These are phyloP conservation scores for Rhizopus delemar DNA, from an alignment of 371 early-diverging fungal species.

Conservation along the genomic window DNA sequence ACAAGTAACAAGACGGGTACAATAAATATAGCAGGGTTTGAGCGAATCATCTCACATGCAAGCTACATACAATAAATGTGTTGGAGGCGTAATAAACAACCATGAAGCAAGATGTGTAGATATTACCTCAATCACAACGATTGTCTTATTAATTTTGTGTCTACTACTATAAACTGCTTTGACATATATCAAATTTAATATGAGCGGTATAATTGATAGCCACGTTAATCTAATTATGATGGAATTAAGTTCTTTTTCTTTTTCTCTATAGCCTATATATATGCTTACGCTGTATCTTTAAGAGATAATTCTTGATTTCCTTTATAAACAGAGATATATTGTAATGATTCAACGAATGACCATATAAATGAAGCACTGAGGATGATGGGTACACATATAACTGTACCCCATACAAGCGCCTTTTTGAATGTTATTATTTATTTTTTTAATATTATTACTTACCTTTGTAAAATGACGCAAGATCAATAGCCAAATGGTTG, in stretches of 20 bases:
- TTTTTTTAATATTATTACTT: too few relatives aligned
- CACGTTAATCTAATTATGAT: slow-evolving; percentile 46
- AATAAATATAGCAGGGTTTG: slow-evolving; percentile 69
- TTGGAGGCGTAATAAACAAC: too few relatives aligned
- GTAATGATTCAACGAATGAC: slow-evolving; percentile 55
- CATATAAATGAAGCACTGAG: slow-evolving; percentile 59
- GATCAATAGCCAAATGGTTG: slow-evolving; percentile 54
- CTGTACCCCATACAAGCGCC: slow-evolving; percentile 67
- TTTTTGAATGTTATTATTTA: slow-evolving; percentile 8
- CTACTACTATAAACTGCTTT: slow-evolving; percentile 37
- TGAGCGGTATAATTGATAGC: slow-evolving; percentile 56
- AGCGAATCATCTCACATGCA: slow-evolving; percentile 72
- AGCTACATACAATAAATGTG: slow-evolving; percentile 40
- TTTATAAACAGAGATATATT: slow-evolving; percentile 39
- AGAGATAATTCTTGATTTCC: slow-evolving; percentile 29
- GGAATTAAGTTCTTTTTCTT: background rate
- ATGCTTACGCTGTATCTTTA: slow-evolving; percentile 47
- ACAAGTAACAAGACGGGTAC: slow-evolving; percentile 59
- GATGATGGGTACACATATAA: slow-evolving; percentile 56
- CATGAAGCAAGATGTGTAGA: too few relatives aligned
- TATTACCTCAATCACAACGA: slow-evolving; percentile 57
- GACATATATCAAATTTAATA: slow-evolving; percentile 46
- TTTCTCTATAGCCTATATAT: background rate
- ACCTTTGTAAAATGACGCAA: slow-evolving; percentile 50
- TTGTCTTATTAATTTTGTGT: slow-evolving; percentile 55